A percentile compares a stretch with the other conserved stretches of the same genome.
These are phyloP conservation scores for Rhodotorula sp. DNA, from an alignment of 1,284 basidiomycete species.

Conservation along the genomic window DNA sequence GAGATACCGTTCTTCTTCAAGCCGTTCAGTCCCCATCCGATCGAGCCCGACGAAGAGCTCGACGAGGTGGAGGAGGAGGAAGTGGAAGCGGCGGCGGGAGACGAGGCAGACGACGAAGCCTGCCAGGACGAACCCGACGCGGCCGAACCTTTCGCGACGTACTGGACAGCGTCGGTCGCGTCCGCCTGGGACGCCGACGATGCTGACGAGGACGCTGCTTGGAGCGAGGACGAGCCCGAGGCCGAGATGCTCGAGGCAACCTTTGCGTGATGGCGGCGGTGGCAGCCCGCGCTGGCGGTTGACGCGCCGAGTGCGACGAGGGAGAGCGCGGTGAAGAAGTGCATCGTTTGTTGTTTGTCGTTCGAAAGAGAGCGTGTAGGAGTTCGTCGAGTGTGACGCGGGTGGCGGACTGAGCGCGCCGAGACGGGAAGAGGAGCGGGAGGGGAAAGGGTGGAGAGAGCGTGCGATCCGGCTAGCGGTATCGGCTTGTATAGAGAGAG, in stretches of 20 bases:
- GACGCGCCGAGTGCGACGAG: slow-evolving; percentile 16
- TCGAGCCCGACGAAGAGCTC: slow-evolving; percentile 8
- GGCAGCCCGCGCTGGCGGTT: slow-evolving; percentile 21
- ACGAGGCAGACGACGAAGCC: slow-evolving; percentile 6
- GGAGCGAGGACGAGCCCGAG: slow-evolving; percentile 12
- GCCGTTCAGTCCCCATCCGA: slow-evolving; percentile 29
- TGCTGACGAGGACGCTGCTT: not conserved
- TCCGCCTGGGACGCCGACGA: slow-evolving; percentile 1
- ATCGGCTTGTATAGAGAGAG: not conserved
- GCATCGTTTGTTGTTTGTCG: slow-evolving; percentile 4
- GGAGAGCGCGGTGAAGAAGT: slow-evolving; percentile 14
- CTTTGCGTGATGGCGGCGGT: slow-evolving; percentile 29
- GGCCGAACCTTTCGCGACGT: not conserved
- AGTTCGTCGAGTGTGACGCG: not conserved
- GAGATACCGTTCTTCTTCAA: slow-evolving; percentile 42
- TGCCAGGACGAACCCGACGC: not conserved
- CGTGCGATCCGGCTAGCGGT: slow-evolving; percentile 1
- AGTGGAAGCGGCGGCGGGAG: slow-evolving; percentile 10
- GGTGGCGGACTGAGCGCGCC: not conserved
- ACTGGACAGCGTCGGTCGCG: not conserved
- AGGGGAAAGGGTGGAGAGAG: not conserved
- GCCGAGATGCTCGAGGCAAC: not conserved
- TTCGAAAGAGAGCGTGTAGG: not conserved
- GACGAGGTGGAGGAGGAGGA: slow-evolving; percentile 16
- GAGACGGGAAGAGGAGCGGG: slow-evolving; percentile 2